Evolutionary conservation across 805 yeast species (phyloP).

Genomic region (Grigorovia yakushimaensis): DNA sequence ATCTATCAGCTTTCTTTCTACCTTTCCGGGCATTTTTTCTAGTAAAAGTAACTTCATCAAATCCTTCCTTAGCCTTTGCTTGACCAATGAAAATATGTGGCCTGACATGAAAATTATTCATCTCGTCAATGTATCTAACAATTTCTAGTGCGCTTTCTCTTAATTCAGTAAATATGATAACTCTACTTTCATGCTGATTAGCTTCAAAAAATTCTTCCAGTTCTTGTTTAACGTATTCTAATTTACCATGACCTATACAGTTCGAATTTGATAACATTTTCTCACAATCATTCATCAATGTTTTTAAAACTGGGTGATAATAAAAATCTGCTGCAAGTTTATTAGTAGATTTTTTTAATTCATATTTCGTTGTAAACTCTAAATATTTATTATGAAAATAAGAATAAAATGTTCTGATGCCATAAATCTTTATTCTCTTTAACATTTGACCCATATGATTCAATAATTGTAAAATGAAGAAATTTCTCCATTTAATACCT

Average conservation of each 20-base stretch:
- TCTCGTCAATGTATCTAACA: conserved; percentile 48
- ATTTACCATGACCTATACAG: conserved; percentile 60
- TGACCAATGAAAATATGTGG: conserved; percentile 95
- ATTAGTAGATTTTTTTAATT: conserved; percentile 52
- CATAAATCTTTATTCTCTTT: conserved; percentile 67
- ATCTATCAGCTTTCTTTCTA: conserved; percentile 31
- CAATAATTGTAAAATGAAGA: conserved; percentile 44
- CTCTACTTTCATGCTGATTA: conserved; percentile 48
- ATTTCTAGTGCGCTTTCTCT: conserved; percentile 88
- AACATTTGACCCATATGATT: conserved; percentile 65
- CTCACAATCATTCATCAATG: conserved; percentile 38
- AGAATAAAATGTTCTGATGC: conserved; percentile 63
- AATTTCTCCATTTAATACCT: conserved; percentile 67
- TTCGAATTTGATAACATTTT: conserved; percentile 30
- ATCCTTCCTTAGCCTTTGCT: conserved; percentile 60
- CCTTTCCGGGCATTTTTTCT: conserved; percentile 38
- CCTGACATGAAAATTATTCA: conserved; percentile 31
- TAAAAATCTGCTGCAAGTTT: conserved; percentile 55
- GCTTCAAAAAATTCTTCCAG: conserved; percentile 44
- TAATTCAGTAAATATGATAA: conserved; percentile 78
- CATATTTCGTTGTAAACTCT: conserved; percentile 50
- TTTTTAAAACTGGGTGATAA: conserved; percentile 38
- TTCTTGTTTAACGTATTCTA: conserved; percentile 49
- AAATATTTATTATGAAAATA: conserved; percentile 51
- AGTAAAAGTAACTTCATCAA: conserved; percentile 45